Evolutionary conservation across 441 rosid genomes (phyloP).

Genomic region (Kokia cookei): DNA sequence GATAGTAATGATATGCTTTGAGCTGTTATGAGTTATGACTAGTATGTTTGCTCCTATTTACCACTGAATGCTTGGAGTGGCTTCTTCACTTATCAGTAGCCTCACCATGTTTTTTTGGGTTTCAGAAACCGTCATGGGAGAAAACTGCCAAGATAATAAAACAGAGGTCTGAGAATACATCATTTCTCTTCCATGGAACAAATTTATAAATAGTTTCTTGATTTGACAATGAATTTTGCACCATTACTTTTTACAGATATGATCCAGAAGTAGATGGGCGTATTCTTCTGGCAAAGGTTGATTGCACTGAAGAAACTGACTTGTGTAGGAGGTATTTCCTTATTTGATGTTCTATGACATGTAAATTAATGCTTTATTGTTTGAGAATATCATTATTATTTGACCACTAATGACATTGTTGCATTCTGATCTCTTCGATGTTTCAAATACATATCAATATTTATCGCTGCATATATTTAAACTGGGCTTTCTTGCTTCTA

Average conservation of each 20-base stretch:
- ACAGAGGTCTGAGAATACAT: conserved; percentile 51
- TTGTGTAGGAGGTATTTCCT: conserved; percentile 73
- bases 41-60: neutral
- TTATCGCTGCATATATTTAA: neutral
- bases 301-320: conserved; percentile 66
- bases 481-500: neutral
- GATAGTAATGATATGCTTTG: neutral
- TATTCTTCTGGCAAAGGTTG: conserved; percentile 83
- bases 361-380: conserved; percentile 12
- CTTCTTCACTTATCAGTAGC: neutral
- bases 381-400: conserved; percentile 6
- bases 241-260: conserved; percentile 47
- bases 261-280: conserved; percentile 93
- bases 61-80: neutral
- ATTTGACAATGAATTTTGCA: neutral
- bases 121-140: conserved; percentile 97
- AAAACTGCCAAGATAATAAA: conserved; percentile 74
- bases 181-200: conserved; percentile 9
- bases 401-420: neutral
- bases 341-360: conserved; percentile 5
- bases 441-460: neutral
- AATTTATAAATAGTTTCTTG: neutral
- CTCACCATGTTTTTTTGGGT: conserved; percentile 17
- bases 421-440: neutral
- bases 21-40: neutral